Base-by-base conservation (phyloP, 2,329 filamentous ascomycete species). In the Fusarium buxicola region DNA sequence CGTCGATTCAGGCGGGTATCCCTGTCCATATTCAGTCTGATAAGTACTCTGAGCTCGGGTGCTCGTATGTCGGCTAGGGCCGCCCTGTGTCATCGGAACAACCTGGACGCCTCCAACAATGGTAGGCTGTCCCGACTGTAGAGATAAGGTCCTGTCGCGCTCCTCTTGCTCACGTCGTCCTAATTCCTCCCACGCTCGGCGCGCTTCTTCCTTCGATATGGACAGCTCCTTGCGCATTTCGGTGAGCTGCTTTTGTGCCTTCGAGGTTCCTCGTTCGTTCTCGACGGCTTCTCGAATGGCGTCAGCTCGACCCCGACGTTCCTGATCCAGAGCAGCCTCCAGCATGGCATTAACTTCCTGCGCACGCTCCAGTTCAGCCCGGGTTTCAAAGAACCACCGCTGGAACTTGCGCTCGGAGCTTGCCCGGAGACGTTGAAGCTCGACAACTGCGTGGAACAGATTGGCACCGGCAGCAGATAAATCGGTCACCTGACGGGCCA, bases 331-430 rank as follows among this genome's bases (percentile, higher is more conserved):
- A 35, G 88, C 85, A 30, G 84, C 82, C 71, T 96, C 89, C n/a
- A 97, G 79, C 73, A 94, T 87, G 4, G 88, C 93, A 54, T 92
- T 91, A 32, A 91, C 83, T 76, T 98, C 95, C 66, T 92, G 90
- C 45, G 89, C 85, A 25, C 91, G 88, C 78, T 98, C 95, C 65
- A 96, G 87, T 67, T 98, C 94, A 28, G 89, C 86, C 47, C 94
- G 86, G 8, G 94, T 97, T 75, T 99, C 95, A 69, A 96, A 97
- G 78, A 98, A 98, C 95, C 95, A 99, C 46, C 95, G 87, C 77
- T 99, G 95, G 70, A 99, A 99, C 75, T 98, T 98, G 64, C 95
- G 89, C 77, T 99, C 95, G 0, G 94, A 98, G 53, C 93, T 97
- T 32, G 95, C 95, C 38, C 95, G 90, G 24, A 99, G 83, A 27